These are phyloP conservation scores for Zygosaccharomyces pseudobailii DNA, from an alignment of 1,139 yeast genomes.

Conservation along the genomic window DNA sequence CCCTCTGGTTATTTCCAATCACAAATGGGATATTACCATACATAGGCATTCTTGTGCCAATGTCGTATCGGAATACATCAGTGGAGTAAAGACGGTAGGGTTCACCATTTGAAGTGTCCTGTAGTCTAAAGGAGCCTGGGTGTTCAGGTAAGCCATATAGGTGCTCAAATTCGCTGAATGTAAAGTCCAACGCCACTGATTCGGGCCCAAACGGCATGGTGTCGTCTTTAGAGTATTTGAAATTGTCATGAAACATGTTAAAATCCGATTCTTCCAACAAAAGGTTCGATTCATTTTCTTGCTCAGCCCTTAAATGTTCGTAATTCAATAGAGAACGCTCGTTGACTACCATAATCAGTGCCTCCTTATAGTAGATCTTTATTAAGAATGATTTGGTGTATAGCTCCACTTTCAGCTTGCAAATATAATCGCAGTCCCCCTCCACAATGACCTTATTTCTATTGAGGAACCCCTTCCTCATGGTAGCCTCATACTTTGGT, in stretches of 20 bases:
- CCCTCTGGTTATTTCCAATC: conserved; percentile 57
- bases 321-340: conserved; percentile 65
- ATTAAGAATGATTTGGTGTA: conserved; percentile 50
- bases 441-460: conserved; percentile 32
- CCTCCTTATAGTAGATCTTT: conserved; percentile 42
- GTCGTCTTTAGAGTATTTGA: conserved; percentile 58
- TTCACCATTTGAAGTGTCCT: conserved; percentile 56
- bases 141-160: conserved; percentile 96
- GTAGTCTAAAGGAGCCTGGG: conserved; percentile 68
- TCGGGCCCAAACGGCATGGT: conserved; percentile 82
- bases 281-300: conserved; percentile 40
- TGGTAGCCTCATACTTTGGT: background rate
- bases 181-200: conserved; percentile 73
- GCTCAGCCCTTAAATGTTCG: conserved; percentile 65
- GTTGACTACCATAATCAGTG: conserved; percentile 54
- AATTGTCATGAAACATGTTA: conserved; percentile 56
- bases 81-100: conserved; percentile 90
- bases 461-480: conserved; percentile 5
- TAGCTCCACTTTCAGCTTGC: conserved; percentile 40
- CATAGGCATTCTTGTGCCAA: conserved; percentile 80
- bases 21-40: conserved; percentile 91
- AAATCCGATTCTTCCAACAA: conserved; percentile 52
- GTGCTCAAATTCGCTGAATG: conserved; percentile 54
- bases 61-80: conserved; percentile 89
- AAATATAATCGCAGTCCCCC: conserved; percentile 35